These are phyloP conservation scores for Blastobotrys terrestris DNA, from an alignment of 805 yeast genomes.

Conservation along the genomic window DNA sequence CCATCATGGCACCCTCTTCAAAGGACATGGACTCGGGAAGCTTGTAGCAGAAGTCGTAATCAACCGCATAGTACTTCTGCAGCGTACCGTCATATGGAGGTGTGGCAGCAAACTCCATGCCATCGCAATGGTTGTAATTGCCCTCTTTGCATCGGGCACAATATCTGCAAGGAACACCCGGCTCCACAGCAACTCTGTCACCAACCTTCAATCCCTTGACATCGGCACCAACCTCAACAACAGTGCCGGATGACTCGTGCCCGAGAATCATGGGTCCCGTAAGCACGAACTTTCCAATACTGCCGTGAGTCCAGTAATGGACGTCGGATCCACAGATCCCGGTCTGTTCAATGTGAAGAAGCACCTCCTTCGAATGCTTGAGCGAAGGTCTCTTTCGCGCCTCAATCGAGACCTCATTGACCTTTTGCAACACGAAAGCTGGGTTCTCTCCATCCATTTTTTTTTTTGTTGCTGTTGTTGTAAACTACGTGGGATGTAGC, in stretches of 20 bases:
- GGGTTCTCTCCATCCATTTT: slow-evolving; percentile 27
- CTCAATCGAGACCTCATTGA: slow-evolving; percentile 60
- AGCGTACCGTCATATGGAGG: slow-evolving; percentile 83
- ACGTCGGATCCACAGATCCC: slow-evolving; percentile 88
- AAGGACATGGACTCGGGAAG: slow-evolving; percentile 70
- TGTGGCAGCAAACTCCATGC: slow-evolving; percentile 88
- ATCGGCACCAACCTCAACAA: slow-evolving; percentile 59
- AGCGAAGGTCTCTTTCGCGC: slow-evolving; percentile 61
- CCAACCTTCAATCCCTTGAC: slow-evolving; percentile 68
- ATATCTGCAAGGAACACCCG: slow-evolving; percentile 65
- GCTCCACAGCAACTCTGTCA: slow-evolving; percentile 83
- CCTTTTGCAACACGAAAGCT: slow-evolving; percentile 55
- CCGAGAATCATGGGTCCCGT: slow-evolving; percentile 79
- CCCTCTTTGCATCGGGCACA: slow-evolving; percentile 74
- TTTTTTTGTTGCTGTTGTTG: background rate
- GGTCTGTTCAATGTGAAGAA: slow-evolving; percentile 69
- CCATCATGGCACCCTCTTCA: slow-evolving; percentile 84
- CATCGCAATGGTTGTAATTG: slow-evolving; percentile 74
- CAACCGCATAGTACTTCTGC: slow-evolving; percentile 62
- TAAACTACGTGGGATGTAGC: background rate
- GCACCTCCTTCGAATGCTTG: slow-evolving; percentile 58
- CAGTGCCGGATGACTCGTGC: slow-evolving; percentile 78
- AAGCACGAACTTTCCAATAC: slow-evolving; percentile 70
- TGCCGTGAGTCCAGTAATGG: slow-evolving; percentile 75
- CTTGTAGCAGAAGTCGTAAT: slow-evolving; percentile 77